phyloP scores from a whole-genome alignment of 176 grass and related monocot genomes.

The maize (Zea mays) region DNA sequence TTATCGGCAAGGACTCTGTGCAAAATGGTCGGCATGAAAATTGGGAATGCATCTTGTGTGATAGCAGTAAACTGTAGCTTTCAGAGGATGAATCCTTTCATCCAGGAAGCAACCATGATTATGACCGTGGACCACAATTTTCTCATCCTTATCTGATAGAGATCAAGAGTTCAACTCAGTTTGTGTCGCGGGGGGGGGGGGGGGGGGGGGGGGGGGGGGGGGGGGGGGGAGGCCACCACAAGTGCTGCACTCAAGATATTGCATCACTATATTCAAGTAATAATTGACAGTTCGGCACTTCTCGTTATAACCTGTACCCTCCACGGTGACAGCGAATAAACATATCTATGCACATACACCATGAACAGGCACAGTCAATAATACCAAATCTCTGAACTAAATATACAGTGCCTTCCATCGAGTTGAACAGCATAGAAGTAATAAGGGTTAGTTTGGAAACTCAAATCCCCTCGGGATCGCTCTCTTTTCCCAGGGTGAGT shows the following conservation, averaged over 20 bases:
- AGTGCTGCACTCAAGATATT: background rate
- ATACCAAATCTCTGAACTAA: background rate
- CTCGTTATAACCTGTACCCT: too few species aligned
- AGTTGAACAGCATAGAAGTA: background rate
- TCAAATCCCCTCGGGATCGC: too few species aligned
- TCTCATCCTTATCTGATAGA: conserved; percentile 26
- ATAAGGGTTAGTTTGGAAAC: background rate
- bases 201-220: too few species aligned
- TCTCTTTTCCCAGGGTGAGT: too few species aligned
- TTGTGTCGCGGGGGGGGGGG: background rate
- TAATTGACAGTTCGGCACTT: background rate
- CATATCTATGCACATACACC: background rate
- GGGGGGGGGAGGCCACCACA: background rate
- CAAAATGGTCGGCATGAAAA: conserved; percentile 8
- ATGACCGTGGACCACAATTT: conserved; percentile 1
- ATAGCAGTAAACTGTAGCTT: background rate
- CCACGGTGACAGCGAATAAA: background rate
- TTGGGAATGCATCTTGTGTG: background rate
- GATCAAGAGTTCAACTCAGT: background rate
- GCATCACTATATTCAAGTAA: background rate
- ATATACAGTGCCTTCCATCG: background rate
- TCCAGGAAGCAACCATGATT: conserved; percentile 21
- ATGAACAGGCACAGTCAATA: background rate
- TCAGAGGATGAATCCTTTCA: conserved; percentile 13
- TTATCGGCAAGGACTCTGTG: background rate